phyloP scores from a whole-genome alignment of 768 basidiomycete genomes.

The Mycena alexandri region DNA sequence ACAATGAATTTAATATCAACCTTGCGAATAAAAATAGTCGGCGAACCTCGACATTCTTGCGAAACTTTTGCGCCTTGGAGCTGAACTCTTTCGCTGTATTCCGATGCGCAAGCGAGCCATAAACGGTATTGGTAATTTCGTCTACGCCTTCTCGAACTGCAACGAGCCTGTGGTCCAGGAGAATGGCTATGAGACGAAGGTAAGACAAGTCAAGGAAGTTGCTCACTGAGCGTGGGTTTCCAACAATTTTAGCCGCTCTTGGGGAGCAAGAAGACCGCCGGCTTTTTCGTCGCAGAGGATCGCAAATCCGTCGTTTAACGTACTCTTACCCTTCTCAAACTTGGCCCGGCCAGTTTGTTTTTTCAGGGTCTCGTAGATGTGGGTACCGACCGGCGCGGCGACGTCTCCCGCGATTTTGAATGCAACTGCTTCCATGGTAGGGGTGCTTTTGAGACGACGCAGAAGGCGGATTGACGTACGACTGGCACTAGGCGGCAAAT shows the following conservation, averaged over 20 bases:
- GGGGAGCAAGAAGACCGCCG: background rate
- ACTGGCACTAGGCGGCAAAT: background rate
- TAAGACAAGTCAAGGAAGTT: background rate
- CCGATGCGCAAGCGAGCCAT: constrained; percentile 7
- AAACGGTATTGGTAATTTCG: constrained; percentile 10
- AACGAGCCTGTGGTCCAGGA: background rate
- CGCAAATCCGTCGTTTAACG: background rate
- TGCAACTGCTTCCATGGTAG: constrained; percentile 10
- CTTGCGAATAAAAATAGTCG: background rate
- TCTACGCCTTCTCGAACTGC: constrained; percentile 5
- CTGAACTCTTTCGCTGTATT: constrained; percentile 15
- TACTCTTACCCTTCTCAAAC: constrained; percentile 13
- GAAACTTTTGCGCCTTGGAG: constrained; percentile 15
- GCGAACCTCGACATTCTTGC: constrained; percentile 15
- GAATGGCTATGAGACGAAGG: background rate
- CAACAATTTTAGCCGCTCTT: constrained; percentile 10
- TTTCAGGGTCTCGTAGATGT: constrained; percentile 5
- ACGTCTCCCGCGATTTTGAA: constrained; percentile 9
- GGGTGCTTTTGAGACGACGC: background rate
- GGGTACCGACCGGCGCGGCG: background rate
- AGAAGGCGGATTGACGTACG: background rate
- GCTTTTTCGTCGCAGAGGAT: constrained; percentile 6
- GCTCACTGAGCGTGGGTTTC: background rate
- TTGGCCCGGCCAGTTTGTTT: constrained; percentile 20
- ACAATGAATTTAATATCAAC: background rate